These are phyloP conservation scores for Massariosphaeria phaeospora DNA, from an alignment of 495 filamentous ascomycete species.

Conservation along the genomic window DNA sequence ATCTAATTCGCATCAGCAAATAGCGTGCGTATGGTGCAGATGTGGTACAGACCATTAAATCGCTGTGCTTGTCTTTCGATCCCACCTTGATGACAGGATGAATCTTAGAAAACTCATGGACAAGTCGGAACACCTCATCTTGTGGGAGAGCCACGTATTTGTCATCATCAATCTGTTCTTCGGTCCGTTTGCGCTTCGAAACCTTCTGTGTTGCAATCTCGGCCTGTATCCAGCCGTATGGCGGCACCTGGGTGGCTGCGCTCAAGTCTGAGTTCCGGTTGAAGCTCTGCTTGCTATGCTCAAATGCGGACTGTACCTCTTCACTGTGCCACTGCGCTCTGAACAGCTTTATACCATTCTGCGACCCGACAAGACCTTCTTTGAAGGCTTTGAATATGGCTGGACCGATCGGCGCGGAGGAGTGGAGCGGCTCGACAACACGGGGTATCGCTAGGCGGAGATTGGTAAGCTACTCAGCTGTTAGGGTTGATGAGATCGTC, in stretches of 20 bases:
- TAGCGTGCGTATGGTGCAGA: not conserved
- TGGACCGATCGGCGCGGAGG: not conserved
- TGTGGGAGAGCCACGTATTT: not conserved
- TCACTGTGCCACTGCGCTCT: constrained; percentile 19
- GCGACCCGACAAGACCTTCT: constrained; percentile 6
- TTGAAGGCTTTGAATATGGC: constrained; percentile 26
- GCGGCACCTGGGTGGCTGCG: constrained; percentile 5
- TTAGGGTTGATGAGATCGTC: constrained; percentile 3
- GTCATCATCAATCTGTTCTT: not conserved
- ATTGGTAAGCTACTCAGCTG: constrained; percentile 18
- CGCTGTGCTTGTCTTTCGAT: constrained; percentile 12
- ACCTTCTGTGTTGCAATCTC: constrained; percentile 1
- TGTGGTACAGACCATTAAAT: constrained; percentile 7
- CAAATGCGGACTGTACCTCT: constrained; percentile 19
- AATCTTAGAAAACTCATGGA: constrained; percentile 14
- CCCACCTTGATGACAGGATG: constrained; percentile 15
- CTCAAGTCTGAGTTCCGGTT: constrained; percentile 12
- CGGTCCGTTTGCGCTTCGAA: not conserved
- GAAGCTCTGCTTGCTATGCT: constrained; percentile 20
- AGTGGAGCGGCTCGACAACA: constrained; percentile 23
- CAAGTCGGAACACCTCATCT: constrained; percentile 1
- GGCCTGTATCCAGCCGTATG: constrained; percentile 26
- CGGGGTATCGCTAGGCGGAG: constrained; percentile 30
- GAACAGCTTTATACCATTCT: constrained; percentile 24
- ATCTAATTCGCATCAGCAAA: constrained; percentile 6